Evolutionary conservation across 306 rosid genomes (phyloP).

Genomic region (Vachellia pachyceras): DNA sequence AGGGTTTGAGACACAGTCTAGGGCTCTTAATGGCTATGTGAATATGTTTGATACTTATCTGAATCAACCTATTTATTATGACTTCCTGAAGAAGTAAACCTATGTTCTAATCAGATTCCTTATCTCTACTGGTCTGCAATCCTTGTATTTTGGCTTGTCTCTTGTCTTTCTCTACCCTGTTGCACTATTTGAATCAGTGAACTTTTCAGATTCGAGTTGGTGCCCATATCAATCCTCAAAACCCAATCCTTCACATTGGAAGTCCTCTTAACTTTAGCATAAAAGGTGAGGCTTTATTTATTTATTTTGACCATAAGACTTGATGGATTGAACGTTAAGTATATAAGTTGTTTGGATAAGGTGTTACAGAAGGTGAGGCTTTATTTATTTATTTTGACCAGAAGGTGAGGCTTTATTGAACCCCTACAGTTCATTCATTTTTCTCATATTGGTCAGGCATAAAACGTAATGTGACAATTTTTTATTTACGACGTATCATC

Average conservation of each 20-base stretch:
- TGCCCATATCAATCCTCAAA: constrained; percentile 80
- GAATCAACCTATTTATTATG: constrained; percentile 25
- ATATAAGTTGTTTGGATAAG: no score
- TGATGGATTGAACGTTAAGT: no score
- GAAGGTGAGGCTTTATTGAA: constrained; percentile 20
- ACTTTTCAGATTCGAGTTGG: constrained; percentile 83
- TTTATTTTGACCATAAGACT: no score
- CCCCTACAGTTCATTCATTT: background rate
- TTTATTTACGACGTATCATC: background rate
- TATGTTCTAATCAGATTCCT: constrained; percentile 18
- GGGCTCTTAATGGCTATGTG: constrained; percentile 7
- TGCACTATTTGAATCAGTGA: constrained; percentile 24
- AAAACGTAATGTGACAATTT: background rate
- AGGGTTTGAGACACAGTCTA: background rate
- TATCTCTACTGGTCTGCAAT: constrained; percentile 15
- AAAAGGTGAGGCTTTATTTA: constrained; percentile 59
- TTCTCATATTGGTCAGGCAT: background rate
- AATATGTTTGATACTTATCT: constrained; percentile 11
- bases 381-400: no score
- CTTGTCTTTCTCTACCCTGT: constrained; percentile 1
- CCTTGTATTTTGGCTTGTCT: constrained; percentile 8
- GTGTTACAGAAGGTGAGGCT: constrained; percentile 61
- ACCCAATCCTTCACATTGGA: constrained; percentile 75
- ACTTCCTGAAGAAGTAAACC: constrained; percentile 20
- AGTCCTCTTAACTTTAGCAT: constrained; percentile 73